Evolutionary conservation across 345 rosid species (phyloP).

Genomic region (Pelargonium nanum): DNA sequence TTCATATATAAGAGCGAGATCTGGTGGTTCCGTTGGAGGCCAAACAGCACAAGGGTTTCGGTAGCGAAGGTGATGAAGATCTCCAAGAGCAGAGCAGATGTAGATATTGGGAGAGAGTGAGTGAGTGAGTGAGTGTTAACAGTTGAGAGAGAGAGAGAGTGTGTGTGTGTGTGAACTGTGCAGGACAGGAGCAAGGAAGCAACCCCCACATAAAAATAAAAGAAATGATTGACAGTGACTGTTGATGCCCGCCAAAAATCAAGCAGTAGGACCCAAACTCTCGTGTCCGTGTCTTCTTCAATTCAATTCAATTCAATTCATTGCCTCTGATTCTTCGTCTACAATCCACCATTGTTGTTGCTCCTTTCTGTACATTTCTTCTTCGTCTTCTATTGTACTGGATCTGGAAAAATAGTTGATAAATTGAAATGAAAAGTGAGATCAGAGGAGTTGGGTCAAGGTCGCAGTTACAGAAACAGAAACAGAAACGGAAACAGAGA

Average conservation of each 20-base stretch:
- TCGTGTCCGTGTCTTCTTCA: not conserved
- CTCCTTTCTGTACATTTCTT: too few relatives aligned
- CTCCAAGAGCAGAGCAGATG: not conserved
- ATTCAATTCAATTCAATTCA: not conserved
- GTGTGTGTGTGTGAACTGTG: not conserved
- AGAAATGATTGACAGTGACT: conserved; percentile 68
- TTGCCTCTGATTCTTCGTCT: not conserved
- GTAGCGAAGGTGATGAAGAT: not conserved
- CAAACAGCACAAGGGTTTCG: conserved; percentile 6
- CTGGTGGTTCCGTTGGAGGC: conserved; percentile 30
- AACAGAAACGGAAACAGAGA: not conserved
- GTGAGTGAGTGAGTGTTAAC: not conserved
- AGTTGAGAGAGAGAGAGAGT: conserved; percentile 1
- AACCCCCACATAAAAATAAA: conserved; percentile 10
- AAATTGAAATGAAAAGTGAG: not conserved
- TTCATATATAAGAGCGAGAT: conserved; percentile 67
- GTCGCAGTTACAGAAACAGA: not conserved
- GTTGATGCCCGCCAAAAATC: conserved; percentile 63
- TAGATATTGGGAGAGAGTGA: not conserved
- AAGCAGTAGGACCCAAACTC: conserved; percentile 68
- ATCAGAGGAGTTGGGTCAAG: not conserved
- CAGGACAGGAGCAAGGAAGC: conserved; percentile 1
- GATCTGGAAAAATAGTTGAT: not conserved
- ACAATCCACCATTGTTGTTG: too few relatives aligned
- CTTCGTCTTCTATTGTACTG: too few relatives aligned